Evolutionary conservation across 441 rosid species (phyloP).

Genomic region (Theobroma grandiflorum): DNA sequence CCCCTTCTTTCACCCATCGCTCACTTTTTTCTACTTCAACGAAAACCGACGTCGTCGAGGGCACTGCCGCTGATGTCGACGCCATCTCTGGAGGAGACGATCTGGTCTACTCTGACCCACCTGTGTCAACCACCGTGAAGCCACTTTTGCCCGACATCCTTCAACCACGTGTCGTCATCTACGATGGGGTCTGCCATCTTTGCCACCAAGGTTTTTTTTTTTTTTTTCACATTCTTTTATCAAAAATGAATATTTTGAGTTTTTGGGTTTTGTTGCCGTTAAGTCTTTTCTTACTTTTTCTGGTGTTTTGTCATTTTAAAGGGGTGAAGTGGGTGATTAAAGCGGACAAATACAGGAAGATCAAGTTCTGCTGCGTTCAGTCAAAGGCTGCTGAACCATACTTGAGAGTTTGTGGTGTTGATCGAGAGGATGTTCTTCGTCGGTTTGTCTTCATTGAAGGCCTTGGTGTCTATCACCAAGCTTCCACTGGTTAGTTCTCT

Average conservation of each 20-base stretch:
- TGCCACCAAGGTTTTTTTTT: conserved; percentile 75
- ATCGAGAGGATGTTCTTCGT: conserved; percentile 75
- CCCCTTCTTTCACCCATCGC: conserved; percentile 19
- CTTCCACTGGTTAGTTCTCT: conserved; percentile 74
- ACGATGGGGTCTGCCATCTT: conserved; percentile 95
- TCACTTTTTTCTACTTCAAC: conserved; percentile 33
- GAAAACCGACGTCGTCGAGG: conserved; percentile 33
- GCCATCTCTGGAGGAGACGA: conserved; percentile 44
- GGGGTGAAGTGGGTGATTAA: conserved; percentile 93
- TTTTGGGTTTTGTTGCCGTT: background rate
- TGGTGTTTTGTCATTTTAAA: conserved; percentile 33
- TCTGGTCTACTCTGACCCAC: conserved; percentile 40
- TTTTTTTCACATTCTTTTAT: background rate
- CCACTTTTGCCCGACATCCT: conserved; percentile 55
- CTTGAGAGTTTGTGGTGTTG: conserved; percentile 71
- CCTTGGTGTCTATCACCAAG: conserved; percentile 76
- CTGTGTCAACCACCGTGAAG: conserved; percentile 42
- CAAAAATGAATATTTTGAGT: background rate
- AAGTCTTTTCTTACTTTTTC: background rate
- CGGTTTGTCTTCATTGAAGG: conserved; percentile 90
- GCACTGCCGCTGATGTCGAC: conserved; percentile 44
- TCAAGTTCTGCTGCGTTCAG: conserved; percentile 91
- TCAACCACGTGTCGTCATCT: conserved; percentile 91
- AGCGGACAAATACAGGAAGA: conserved; percentile 82
- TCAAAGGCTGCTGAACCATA: conserved; percentile 90